These are phyloP conservation scores for Rhodotorula sphaerocarpa DNA, from an alignment of 768 basidiomycete genomes.

Conservation along the genomic window DNA sequence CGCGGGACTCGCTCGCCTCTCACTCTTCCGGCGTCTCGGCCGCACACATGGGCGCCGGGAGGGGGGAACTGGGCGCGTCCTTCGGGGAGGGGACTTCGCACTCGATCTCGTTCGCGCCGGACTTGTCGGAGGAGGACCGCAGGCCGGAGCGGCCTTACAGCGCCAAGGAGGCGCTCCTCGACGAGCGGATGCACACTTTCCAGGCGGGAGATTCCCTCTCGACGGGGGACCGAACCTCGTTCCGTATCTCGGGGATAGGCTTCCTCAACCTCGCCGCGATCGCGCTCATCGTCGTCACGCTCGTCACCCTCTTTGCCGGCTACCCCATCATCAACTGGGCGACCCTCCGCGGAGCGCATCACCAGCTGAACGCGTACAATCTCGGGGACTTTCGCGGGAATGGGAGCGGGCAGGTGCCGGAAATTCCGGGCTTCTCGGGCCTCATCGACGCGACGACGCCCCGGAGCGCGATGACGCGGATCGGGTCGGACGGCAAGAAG, in stretches of 20 bases:
- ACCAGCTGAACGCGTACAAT: conserved; percentile 54
- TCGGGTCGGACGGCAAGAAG: conserved; percentile 65
- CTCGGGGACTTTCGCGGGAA: conserved; percentile 60
- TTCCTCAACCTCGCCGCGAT: conserved; percentile 72
- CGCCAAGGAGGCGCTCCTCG: conserved; percentile 67
- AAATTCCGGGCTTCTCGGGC: conserved; percentile 42
- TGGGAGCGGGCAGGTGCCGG: conserved; percentile 58
- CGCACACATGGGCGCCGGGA: too few species aligned
- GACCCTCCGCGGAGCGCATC: neutral
- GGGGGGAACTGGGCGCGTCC: too few species aligned
- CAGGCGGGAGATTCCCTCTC: neutral
- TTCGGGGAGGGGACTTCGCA: too few species aligned
- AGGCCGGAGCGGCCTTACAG: conserved; percentile 24
- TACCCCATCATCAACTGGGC: conserved; percentile 70
- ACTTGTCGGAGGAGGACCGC: too few species aligned
- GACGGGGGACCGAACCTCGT: conserved; percentile 1
- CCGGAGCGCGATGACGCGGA: conserved; percentile 50
- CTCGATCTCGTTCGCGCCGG: too few species aligned
- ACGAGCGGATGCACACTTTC: conserved; percentile 80
- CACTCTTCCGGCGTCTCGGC: too few species aligned
- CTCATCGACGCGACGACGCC: conserved; percentile 77
- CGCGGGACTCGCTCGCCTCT: too few species aligned
- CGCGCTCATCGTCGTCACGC: conserved; percentile 56
- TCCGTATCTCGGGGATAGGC: conserved; percentile 61
- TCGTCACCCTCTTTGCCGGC: conserved; percentile 74